These are phyloP conservation scores for Tympanopsis confertula DNA, from an alignment of 2,329 filamentous ascomycete genomes.

Conservation along the genomic window DNA sequence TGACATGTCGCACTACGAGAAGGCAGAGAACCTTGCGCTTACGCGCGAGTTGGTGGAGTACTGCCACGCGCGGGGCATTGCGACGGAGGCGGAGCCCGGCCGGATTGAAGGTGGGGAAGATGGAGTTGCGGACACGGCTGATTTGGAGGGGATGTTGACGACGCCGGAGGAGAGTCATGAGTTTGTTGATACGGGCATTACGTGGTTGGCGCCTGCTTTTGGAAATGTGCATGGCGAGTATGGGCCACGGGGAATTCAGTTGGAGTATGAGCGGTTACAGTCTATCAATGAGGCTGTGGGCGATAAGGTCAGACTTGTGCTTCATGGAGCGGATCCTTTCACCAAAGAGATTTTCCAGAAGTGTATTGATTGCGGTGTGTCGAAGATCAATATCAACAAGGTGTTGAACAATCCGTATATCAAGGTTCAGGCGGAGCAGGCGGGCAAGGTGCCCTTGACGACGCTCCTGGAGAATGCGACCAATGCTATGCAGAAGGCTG, in stretches of 20 bases:
- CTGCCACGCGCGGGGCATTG: conserved; percentile 51
- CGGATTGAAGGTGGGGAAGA: conserved; percentile 20
- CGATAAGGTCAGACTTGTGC: conserved; percentile 30
- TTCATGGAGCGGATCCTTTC: conserved; percentile 36
- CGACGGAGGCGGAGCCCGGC: conserved; percentile 58
- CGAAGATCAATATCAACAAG: conserved; percentile 39
- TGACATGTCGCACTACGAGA: conserved; percentile 61
- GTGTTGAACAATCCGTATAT: conserved; percentile 36
- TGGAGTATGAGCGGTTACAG: conserved; percentile 20
- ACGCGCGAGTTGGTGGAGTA: conserved; percentile 51
- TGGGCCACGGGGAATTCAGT: conserved; percentile 24
- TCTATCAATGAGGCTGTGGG: conserved; percentile 27
- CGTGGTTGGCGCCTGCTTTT: conserved; percentile 65
- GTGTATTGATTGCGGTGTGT: conserved; percentile 31
- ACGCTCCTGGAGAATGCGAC: conserved; percentile 34
- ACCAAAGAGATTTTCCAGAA: conserved; percentile 27
- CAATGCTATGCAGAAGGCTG: conserved; percentile 31
- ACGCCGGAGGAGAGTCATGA: conserved; percentile 59
- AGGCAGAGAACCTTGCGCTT: conserved; percentile 50
- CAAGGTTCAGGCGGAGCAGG: conserved; percentile 29
- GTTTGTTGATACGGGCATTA: conserved; percentile 61
- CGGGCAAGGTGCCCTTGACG: conserved; percentile 28
- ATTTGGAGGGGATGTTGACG: conserved; percentile 40
- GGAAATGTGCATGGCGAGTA: conserved; percentile 70
- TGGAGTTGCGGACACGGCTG: conserved; percentile 13